Evolutionary conservation across 164 flowering plant species (phyloP), one percentile per base, ranked within the genome.

Genomic region (Vitis cinerea): DNA sequence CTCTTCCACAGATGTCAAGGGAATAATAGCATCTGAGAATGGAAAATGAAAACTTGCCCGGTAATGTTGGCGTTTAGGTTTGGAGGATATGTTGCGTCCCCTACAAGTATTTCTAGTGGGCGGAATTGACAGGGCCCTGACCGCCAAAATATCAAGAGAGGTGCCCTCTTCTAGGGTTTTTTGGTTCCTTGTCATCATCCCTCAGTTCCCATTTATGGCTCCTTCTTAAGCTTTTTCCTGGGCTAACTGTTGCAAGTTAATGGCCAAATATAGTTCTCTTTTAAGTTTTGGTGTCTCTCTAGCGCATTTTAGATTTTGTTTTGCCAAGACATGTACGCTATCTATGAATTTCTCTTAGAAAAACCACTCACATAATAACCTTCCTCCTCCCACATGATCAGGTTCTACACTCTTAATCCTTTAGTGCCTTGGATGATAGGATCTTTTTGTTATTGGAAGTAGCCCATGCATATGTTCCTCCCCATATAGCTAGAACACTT

Each of bases 41-140:
- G 73, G 77, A 66, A 71, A 69, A 49, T 68, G 60, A 52, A 23
- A 65, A 71, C 69, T 58, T 70, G 53, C 64, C 76, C 59, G 60
- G 47, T 74, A 69, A 76, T 58, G 82, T 75, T 58, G 66, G 74
- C 68, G 55, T 65, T 75, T 68, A 69, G 58, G 76, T 72, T 77
- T 68, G 57, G 65, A 73, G 77, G 71, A 71, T 76, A 63, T 69
- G 72, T 82, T 80, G 79, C 83, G 77, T 84, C 78, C 67, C 67
- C 72, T 56, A 74, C 83, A 80, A 82, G 83, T 66, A 60, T 75
- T 68, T 70, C 50, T 65, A 72, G 69, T 66, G 67, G 70, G 69
- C 27, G 61, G 52, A 72, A 70, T 69, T 74, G 81, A 77, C 73
- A 73, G 71, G 64, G 48, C 64, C 67, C 72, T 66, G 72, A 71